Conservation (phyloP, 371 early-diverging fungal species). For the Mortierella sp. region DNA sequence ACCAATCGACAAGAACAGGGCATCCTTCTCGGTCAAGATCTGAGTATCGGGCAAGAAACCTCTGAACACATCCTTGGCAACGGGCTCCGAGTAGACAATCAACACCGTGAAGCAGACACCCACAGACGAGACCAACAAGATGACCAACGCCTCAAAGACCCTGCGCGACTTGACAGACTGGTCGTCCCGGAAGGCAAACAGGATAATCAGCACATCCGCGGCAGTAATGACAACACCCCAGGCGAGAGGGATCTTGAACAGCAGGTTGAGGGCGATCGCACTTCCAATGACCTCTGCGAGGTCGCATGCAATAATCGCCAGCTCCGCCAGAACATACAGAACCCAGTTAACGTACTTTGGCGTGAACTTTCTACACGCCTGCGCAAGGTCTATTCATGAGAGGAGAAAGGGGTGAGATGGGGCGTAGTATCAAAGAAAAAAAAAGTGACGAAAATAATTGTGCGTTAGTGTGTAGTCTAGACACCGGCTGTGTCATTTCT, state of each 20-base stretch:
- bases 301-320: slow-evolving; percentile 84
- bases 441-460: slow-evolving; percentile 12
- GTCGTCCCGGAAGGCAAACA: slow-evolving; percentile 75
- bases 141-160: slow-evolving; percentile 78
- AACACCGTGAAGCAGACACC: slow-evolving; percentile 79
- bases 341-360: slow-evolving; percentile 69
- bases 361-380: slow-evolving; percentile 73
- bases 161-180: slow-evolving; percentile 67
- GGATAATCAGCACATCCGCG: slow-evolving; percentile 81
- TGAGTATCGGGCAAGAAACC: slow-evolving; percentile 79
- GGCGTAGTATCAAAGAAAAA: background rate
- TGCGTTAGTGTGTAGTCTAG: background rate
- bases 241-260: slow-evolving; percentile 80
- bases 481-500: slow-evolving; percentile 24
- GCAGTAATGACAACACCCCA: slow-evolving; percentile 88
- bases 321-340: slow-evolving; percentile 80
- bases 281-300: slow-evolving; percentile 91
- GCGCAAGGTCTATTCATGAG: slow-evolving; percentile 73
- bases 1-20: slow-evolving; percentile 83
- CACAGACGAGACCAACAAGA: slow-evolving; percentile 77
- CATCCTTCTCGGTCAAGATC: slow-evolving; percentile 72
- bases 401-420: background rate
- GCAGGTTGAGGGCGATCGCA: slow-evolving; percentile 85
- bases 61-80: slow-evolving; percentile 70
- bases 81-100: slow-evolving; percentile 72